Evolutionary conservation across 2,329 filamentous ascomycete genomes (phyloP).

Genomic region (Apiospora aurea): DNA sequence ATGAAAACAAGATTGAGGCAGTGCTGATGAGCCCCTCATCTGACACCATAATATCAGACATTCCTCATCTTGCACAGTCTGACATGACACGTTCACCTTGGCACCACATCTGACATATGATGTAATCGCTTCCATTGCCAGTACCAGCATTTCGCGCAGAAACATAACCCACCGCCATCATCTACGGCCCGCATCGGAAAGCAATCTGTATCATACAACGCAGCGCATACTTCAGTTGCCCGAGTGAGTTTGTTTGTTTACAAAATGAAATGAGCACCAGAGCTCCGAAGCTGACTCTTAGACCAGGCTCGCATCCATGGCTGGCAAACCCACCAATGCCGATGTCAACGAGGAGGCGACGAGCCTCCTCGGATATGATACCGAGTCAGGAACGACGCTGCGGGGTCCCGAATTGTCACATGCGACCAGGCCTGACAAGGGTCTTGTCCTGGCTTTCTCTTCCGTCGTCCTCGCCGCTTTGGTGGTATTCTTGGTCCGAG

Average conservation of each 20-base stretch:
- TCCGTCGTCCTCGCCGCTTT: background rate
- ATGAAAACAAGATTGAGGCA: background rate
- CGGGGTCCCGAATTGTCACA: background rate
- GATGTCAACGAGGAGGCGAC: background rate
- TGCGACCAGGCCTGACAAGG: background rate
- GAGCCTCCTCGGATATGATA: background rate
- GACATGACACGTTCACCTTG: background rate
- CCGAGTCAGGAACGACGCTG: background rate
- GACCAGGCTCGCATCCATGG: background rate
- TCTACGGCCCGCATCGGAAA: background rate
- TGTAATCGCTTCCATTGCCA: background rate
- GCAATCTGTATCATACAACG: background rate
- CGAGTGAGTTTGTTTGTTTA: background rate
- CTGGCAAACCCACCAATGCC: background rate
- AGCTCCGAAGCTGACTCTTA: background rate
- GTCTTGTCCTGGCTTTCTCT: background rate
- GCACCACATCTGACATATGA: background rate
- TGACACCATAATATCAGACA: background rate
- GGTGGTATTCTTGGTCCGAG: background rate
- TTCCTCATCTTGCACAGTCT: background rate
- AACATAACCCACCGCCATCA: background rate
- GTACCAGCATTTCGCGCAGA: background rate
- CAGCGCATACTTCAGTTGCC: background rate
- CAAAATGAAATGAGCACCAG: background rate
- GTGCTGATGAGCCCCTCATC: constrained; percentile 1